Base-by-base conservation (phyloP, 1,284 basidiomycete genomes). In the Marasmius sp. region DNA sequence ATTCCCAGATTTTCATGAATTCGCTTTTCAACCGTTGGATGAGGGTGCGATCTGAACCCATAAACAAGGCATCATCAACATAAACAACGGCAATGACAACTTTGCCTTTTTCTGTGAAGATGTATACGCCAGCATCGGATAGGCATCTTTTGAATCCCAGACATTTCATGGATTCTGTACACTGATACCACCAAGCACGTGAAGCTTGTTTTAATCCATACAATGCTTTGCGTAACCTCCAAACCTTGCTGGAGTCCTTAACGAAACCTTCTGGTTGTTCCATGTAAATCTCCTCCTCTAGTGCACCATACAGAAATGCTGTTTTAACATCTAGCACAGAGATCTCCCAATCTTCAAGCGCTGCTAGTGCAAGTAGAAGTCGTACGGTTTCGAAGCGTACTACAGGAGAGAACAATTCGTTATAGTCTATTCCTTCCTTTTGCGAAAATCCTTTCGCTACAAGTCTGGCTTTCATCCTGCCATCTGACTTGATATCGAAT, bases 221-320 rank as follows among this genome's bases (percentile, higher is more conserved):
- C 0, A 78, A 47, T 0, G 70, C 65, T 0, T 58, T 38, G 1
- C 50, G 12, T 0, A 78, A 64, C 2, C 45, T 57, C n/a, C n/a
- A n/a, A n/a, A n/a, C n/a, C n/a, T n/a, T n/a, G n/a, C n/a, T n/a
- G n/a, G n/a, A n/a, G n/a, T n/a, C n/a, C n/a, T n/a, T n/a, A n/a
- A n/a, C n/a, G 47, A 75, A 77, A 1, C 71, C 70, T 54, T 72
- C 62, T 1, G 74, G 75, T 64, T 72, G 72, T 43, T 70, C 58
- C 73, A 76, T 76, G 58, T 76, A 78, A 11, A 77, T 68, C 53
- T 76, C 73, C 51, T 76, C 71, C 8, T 75, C 67, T 2, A 78
- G 66, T n/a, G 68, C 58, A 2, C 76, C 71, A 69, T 79, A 74
- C 0, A 78, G 69, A 63, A 74, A 81, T 0, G 77, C 75, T 0